A percentile compares a stretch with the other conserved stretches of the same genome.
These are phyloP conservation scores for Leccinellum rugosiceps DNA, from an alignment of 768 basidiomycete species.

Conservation along the genomic window DNA sequence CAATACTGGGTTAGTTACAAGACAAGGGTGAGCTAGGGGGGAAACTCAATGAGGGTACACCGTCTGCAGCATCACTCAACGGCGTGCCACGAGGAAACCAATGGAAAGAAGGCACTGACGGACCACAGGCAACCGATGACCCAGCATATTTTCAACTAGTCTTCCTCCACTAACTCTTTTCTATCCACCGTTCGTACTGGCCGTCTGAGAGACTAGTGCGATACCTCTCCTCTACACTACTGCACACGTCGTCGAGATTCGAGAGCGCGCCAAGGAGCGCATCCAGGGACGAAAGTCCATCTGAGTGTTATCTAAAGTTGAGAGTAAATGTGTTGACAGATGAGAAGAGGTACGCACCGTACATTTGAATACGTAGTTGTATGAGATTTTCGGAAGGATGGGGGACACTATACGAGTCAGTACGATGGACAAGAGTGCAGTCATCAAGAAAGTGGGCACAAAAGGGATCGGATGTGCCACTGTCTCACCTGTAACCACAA, in stretches of 20 bases:
- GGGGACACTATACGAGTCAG: constrained; percentile 42
- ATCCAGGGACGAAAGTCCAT: constrained; percentile 80
- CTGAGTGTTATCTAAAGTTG: constrained; percentile 38
- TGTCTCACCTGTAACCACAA: not conserved
- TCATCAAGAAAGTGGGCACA: no score
- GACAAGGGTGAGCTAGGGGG: constrained; percentile 61
- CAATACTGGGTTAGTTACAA: constrained; percentile 68
- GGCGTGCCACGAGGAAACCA: no score
- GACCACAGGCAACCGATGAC: constrained; percentile 11
- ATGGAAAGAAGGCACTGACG: not conserved
- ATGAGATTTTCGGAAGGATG: constrained; percentile 98
- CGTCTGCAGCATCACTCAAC: constrained; percentile 25
- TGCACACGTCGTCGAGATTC: constrained; percentile 76
- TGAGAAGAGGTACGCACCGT: constrained; percentile 59
- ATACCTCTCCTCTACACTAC: constrained; percentile 68
- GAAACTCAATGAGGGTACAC: not conserved
- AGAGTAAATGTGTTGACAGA: not conserved
- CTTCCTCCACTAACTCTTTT: constrained; percentile 47
- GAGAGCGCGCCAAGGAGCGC: constrained; percentile 74
- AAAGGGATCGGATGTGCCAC: no score
- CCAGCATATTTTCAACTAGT: constrained; percentile 16
- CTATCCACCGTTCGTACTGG: constrained; percentile 65
- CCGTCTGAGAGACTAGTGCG: constrained; percentile 51
- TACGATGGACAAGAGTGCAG: not conserved
- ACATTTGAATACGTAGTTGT: constrained; percentile 99